Percentiles rank a stretch among this genome's conserved stretches.
These are phyloP conservation scores for Pulveroboletus sp. DNA, from an alignment of 768 basidiomycete genomes.

Conservation along the genomic window DNA sequence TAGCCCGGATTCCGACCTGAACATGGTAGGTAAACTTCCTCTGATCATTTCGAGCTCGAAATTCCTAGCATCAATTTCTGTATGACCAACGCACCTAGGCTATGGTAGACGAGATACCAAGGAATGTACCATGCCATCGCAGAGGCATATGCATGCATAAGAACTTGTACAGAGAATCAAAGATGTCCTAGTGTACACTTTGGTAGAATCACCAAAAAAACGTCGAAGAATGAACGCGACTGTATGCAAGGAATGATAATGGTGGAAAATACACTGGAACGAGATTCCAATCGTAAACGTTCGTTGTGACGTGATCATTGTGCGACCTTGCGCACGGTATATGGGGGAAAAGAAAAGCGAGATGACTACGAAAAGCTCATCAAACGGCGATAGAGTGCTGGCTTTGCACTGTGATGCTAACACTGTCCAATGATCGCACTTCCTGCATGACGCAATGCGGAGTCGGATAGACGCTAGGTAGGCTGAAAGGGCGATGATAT, in stretches of 20 bases:
- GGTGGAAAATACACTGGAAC: background rate
- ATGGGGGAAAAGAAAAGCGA: background rate
- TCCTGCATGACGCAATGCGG: background rate
- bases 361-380: background rate
- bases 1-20: background rate
- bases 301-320: conserved; percentile 4
- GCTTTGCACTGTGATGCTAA: conserved; percentile 17
- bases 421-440: conserved; percentile 1
- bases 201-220: conserved; percentile 5
- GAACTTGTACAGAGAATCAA: background rate
- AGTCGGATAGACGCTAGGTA: conserved; percentile 5
- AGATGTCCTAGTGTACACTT: background rate
- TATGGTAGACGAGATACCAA: background rate
- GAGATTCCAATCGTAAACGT: conserved; percentile 11
- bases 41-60: background rate
- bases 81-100: background rate
- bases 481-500: conserved; percentile 16
- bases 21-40: background rate
- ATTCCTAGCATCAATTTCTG: background rate
- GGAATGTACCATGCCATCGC: conserved; percentile 11
- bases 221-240: background rate
- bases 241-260: conserved; percentile 1
- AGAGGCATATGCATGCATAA: background rate
- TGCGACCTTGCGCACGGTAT: conserved; percentile 14
- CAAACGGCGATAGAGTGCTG: conserved; percentile 1